phyloP scores from a whole-genome alignment of 805 yeast species.

The Lipomyces starkeyi region DNA sequence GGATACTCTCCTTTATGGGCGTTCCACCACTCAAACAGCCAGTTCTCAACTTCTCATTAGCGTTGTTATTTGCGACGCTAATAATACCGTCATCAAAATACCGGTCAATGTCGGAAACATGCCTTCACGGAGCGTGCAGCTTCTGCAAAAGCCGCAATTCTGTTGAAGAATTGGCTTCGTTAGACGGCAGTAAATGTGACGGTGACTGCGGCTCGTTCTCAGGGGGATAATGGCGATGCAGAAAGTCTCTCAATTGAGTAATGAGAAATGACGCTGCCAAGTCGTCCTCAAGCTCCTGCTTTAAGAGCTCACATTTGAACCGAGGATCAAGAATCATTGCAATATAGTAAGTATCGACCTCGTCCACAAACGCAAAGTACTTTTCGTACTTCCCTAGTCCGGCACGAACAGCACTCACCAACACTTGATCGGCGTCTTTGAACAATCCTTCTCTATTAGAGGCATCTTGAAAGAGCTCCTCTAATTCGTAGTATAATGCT shows the following conservation, averaged over 20 bases:
- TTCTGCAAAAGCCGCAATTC: conserved; percentile 1
- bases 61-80: too few species aligned
- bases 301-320: conserved; percentile 2
- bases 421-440: conserved; percentile 4
- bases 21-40: too few species aligned
- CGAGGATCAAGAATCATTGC: conserved; percentile 7
- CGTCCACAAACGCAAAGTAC: conserved; percentile 8
- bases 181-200: conserved; percentile 8
- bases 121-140: not conserved
- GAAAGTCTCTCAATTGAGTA: too few species aligned
- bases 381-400: not conserved
- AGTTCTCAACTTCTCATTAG: too few species aligned
- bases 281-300: too few species aligned
- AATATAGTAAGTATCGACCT: conserved; percentile 9
- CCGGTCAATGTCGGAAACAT: not conserved
- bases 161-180: not conserved
- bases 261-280: too few species aligned
- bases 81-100: too few species aligned
- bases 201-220: too few species aligned
- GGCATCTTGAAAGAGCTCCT: not conserved
- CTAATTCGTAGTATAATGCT: conserved; percentile 1
- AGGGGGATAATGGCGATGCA: too few species aligned
- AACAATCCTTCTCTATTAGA: not conserved
- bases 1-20: too few species aligned
- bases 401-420: conserved; percentile 3